Base-by-base conservation (phyloP, 1,284 basidiomycete species). In the Apiotrichum laibachii region DNA sequence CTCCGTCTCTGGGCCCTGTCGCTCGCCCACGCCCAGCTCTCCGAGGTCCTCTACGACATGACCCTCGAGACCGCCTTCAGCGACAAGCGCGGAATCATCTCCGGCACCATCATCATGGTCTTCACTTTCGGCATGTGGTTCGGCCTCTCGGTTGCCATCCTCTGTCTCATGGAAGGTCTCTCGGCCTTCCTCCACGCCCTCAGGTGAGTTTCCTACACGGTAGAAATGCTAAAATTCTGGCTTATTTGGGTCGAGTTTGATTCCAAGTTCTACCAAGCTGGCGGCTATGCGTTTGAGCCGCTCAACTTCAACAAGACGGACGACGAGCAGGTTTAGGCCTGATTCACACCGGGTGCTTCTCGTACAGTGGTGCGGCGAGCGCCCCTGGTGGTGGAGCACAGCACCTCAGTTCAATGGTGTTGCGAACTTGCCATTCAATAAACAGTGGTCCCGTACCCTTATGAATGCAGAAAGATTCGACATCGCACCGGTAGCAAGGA, bases 1-100 rank as follows among this genome's bases (percentile, higher is more conserved):
- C 87, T 99, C 54, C 95, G 95, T 80, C 84, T 99, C 42, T 99
- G 95, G 95, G 96, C 96, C 22, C 84, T 99, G 11, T 99, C 96
- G 35, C 85, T 99, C 51, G 95, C 95, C 10, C 95, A 99, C 80
- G 93, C 96, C 15, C 96, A 99, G 80, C 83, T 99, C 26, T 95
- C 92, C 53, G 94, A 97, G 78, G 96, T 99, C 50, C 80, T 95
- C 59, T 95, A 91, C 88, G 76, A 75, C 55, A 93, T 94, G 92
- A 92, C 90, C 0, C 68, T 95, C 42, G 86, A 80, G 57, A 69
- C 72, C 10, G 83, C 82, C 56, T 82, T 92, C 40, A 57, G 64
- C 9, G 68, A 56, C 45, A 62, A 66, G 22, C 84, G 86, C 34
- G 73, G 76, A 33, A 34, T 63, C 19, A 63, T 91, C 47, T 67